These are phyloP conservation scores for Aquilaria sinensis DNA, from an alignment of 345 rosid species.

Conservation along the genomic window DNA sequence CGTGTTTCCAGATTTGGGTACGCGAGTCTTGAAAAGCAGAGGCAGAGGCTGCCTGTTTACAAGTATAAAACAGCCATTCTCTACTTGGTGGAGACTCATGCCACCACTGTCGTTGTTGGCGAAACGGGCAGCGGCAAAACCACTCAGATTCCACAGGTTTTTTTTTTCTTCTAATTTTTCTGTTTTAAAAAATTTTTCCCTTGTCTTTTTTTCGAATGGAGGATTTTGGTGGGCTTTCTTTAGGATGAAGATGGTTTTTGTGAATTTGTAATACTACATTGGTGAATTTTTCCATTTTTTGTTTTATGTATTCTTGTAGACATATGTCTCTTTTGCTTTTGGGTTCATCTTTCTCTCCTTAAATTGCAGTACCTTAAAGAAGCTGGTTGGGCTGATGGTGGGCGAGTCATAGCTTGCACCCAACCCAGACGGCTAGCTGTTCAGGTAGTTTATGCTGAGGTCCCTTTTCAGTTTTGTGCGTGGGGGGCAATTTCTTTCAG, in stretches of 20 bases:
- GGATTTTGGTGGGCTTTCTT: background rate
- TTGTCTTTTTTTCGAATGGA: background rate
- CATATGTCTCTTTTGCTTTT: background rate
- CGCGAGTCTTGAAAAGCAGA: conserved; percentile 72
- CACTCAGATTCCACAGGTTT: conserved; percentile 95
- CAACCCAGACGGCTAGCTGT: conserved; percentile 96
- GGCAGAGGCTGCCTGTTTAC: conserved; percentile 89
- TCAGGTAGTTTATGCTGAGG: conserved; percentile 38
- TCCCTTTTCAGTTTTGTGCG: background rate
- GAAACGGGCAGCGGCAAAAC: conserved; percentile 99
- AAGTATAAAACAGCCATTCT: conserved; percentile 73
- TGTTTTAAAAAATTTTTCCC: background rate
- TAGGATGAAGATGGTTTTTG: background rate
- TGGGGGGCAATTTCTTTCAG: background rate
- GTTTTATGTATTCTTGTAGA: background rate
- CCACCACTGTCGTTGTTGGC: conserved; percentile 89
- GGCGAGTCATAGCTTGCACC: conserved; percentile 88
- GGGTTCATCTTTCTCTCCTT: background rate
- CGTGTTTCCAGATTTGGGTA: conserved; percentile 43
- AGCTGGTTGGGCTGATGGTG: conserved; percentile 99
- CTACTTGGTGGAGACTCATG: conserved; percentile 82
- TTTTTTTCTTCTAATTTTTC: background rate
- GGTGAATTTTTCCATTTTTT: background rate
- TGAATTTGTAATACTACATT: background rate
- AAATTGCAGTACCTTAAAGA: conserved; percentile 72